Percentiles rank a stretch among this genome's conserved stretches.
Evolutionary conservation across 305 asterid genomes (phyloP).

Genomic region (Rubia peregrina): DNA sequence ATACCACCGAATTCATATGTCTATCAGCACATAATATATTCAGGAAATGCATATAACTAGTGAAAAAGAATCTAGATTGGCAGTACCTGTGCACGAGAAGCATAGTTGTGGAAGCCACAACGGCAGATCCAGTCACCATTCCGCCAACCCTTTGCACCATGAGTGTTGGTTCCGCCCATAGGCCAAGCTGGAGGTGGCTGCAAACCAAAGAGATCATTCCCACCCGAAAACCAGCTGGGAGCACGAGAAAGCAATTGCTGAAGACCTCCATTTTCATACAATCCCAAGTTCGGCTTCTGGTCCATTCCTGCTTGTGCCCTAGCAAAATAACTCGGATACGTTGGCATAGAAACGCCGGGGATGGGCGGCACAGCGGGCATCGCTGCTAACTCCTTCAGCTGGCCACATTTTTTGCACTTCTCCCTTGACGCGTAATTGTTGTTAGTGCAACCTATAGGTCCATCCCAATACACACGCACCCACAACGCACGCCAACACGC

Average conservation of each 20-base stretch:
- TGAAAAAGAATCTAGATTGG: not conserved
- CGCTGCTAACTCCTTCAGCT: slow-evolving; percentile 90
- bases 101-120: slow-evolving; percentile 89
- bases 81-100: slow-evolving; percentile 72
- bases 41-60: not conserved
- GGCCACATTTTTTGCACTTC: slow-evolving; percentile 96
- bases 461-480: slow-evolving; percentile 73
- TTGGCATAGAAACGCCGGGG: slow-evolving; percentile 70
- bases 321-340: slow-evolving; percentile 82
- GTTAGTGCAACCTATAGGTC: slow-evolving; percentile 96
- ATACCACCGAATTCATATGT: slow-evolving; percentile 20
- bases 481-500: slow-evolving; percentile 71
- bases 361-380: slow-evolving; percentile 87
- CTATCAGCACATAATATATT: not conserved
- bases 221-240: slow-evolving; percentile 58
- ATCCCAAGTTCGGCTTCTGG: slow-evolving; percentile 40
- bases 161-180: slow-evolving; percentile 31
- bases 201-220: slow-evolving; percentile 42
- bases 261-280: slow-evolving; percentile 32
- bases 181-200: slow-evolving; percentile 48
- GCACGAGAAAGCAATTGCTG: slow-evolving; percentile 50
- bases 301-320: slow-evolving; percentile 66
- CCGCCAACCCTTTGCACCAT: slow-evolving; percentile 75
- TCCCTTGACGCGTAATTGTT: slow-evolving; percentile 98
- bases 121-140: slow-evolving; percentile 82